Evolutionary conservation across 306 rosid genomes (phyloP).

Genomic region (Psophocarpus tetragonolobus): DNA sequence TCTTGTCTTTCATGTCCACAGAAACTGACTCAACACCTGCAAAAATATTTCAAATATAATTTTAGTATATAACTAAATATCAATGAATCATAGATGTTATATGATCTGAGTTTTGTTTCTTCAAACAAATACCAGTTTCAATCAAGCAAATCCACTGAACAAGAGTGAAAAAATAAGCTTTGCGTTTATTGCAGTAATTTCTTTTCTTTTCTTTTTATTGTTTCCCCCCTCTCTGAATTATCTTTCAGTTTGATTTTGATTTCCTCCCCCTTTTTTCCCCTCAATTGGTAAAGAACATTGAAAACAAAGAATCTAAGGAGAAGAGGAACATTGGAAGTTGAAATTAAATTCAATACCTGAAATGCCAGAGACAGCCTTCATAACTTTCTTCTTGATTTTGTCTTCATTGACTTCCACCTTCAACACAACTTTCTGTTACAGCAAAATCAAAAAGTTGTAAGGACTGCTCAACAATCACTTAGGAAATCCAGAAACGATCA

Average conservation of each 20-base stretch:
- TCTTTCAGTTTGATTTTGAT: neutral
- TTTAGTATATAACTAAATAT: neutral
- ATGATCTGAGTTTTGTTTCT: neutral
- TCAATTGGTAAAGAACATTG: neutral
- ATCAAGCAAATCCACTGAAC: neutral
- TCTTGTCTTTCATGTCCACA: slow-evolving; percentile 60
- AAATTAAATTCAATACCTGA: slow-evolving; percentile 38
- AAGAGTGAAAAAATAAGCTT: neutral
- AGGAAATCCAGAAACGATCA: too few species aligned
- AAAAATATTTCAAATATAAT: slow-evolving; percentile 7
- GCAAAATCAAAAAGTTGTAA: neutral
- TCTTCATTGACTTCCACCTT: slow-evolving; percentile 50
- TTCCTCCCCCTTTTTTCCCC: neutral
- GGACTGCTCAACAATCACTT: neutral
- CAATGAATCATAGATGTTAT: neutral
- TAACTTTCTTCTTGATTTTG: slow-evolving; percentile 48
- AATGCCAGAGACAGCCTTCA: slow-evolving; percentile 58
- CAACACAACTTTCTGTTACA: slow-evolving; percentile 58
- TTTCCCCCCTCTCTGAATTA: neutral
- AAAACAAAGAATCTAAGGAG: neutral
- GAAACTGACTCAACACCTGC: slow-evolving; percentile 59
- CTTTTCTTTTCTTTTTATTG: neutral
- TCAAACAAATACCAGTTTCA: neutral
- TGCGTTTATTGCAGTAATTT: neutral
- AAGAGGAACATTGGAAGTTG: neutral